Evolutionary conservation across 176 grass and related monocot species (phyloP).

Genomic region (Aechmea fasciata): DNA sequence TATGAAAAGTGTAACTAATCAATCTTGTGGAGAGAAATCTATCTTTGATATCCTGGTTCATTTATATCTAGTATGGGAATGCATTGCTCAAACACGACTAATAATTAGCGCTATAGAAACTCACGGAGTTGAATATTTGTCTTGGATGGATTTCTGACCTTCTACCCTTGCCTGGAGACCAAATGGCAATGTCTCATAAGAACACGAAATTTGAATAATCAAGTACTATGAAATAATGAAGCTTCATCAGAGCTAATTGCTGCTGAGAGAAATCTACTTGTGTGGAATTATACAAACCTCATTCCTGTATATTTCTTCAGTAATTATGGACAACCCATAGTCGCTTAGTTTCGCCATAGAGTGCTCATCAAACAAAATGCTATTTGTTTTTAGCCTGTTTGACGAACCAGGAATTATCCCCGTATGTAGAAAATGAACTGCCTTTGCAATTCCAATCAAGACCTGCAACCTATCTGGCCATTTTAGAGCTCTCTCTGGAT

Average conservation of each 20-base stretch:
- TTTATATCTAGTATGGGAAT: too few species aligned
- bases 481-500: conserved; percentile 58
- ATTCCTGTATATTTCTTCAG: conserved; percentile 79
- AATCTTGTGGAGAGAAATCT: neutral
- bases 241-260: conserved; percentile 4
- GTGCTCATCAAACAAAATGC: conserved; percentile 86
- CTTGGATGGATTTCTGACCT: conserved; percentile 34
- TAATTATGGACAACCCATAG: conserved; percentile 88
- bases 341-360: conserved; percentile 73
- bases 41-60: neutral
- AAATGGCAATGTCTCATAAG: conserved; percentile 7
- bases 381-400: conserved; percentile 65
- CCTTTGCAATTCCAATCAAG: conserved; percentile 77
- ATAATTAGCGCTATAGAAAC: conserved; percentile 16
- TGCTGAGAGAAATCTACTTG: conserved; percentile 16
- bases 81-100: conserved; percentile 6
- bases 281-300: conserved; percentile 37
- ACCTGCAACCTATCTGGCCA: conserved; percentile 67
- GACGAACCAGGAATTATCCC: conserved; percentile 95
- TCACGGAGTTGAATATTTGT: conserved; percentile 42
- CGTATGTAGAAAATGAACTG: conserved; percentile 92
- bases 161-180: conserved; percentile 45
- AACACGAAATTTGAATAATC: conserved; percentile 8
- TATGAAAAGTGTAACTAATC: neutral
- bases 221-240: neutral